A percentile compares a stretch with the other conserved stretches of the same genome.
Evolutionary conservation across 106 monocot species (phyloP).

Genomic region (Allium cepa): DNA sequence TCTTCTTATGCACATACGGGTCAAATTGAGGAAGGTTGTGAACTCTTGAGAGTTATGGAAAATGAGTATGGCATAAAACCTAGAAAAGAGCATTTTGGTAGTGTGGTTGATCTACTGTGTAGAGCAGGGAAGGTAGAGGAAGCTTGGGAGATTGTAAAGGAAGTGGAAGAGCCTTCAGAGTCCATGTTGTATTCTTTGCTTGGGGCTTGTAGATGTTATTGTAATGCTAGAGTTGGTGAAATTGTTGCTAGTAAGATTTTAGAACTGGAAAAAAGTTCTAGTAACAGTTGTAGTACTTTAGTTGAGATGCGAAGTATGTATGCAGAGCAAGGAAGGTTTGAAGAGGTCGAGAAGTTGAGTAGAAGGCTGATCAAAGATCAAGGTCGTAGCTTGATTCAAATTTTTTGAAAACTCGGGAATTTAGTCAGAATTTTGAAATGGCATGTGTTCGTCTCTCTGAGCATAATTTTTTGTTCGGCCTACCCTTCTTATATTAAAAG

Average conservation of each 20-base stretch:
- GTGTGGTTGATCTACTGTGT: constrained; percentile 29
- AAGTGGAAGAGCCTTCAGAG: constrained; percentile 11
- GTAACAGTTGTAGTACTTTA: constrained; percentile 8
- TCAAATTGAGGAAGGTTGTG: constrained; percentile 17
- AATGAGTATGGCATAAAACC: constrained; percentile 12
- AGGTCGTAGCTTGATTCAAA: constrained; percentile 20
- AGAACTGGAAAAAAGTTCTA: constrained; percentile 10
- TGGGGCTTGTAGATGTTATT: constrained; percentile 20
- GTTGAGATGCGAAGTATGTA: constrained; percentile 26
- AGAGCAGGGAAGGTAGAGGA: constrained; percentile 30
- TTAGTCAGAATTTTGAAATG: no score
- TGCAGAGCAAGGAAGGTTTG: constrained; percentile 32
- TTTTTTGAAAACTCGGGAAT: no score
- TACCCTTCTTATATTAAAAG: no score
- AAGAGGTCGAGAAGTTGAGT: constrained; percentile 28
- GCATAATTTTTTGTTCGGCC: no score
- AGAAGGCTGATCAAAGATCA: constrained; percentile 15
- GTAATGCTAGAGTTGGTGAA: constrained; percentile 15
- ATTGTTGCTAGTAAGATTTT: constrained; percentile 19
- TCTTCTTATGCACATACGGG: constrained; percentile 30
- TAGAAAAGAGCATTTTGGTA: constrained; percentile 13
- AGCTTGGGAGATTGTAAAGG: constrained; percentile 26
- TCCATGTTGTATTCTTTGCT: constrained; percentile 30
- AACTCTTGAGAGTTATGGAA: constrained; percentile 25
- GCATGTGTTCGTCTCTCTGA: no score